Percentiles rank a stretch among this genome's conserved stretches.
Evolutionary conservation across 257 asterid genomes (phyloP).

Genomic region (Lavandula angustifolia): DNA sequence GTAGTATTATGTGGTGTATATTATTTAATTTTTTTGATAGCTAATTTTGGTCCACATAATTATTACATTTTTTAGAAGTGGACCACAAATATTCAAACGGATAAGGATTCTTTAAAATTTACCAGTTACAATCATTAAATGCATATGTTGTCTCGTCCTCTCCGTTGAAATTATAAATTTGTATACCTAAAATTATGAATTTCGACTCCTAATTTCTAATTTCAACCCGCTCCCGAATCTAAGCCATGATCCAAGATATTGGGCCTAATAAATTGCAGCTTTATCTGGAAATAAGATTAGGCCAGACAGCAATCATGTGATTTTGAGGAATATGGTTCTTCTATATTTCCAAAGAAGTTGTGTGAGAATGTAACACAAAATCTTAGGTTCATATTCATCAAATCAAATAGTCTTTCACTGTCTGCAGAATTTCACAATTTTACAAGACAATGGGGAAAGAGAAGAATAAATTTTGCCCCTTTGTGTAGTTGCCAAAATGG

Average conservation of each 20-base stretch:
- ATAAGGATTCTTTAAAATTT: too few relatives aligned
- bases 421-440: slow-evolving; percentile 15
- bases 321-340: slow-evolving; percentile 25
- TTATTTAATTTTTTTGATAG: too few relatives aligned
- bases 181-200: too few relatives aligned
- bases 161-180: too few relatives aligned
- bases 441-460: slow-evolving; percentile 8
- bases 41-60: too few relatives aligned
- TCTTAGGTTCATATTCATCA: slow-evolving; percentile 27
- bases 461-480: slow-evolving; percentile 11
- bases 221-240: too few relatives aligned
- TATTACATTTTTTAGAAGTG: too few relatives aligned
- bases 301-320: slow-evolving; percentile 22
- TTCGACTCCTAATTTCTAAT: too few relatives aligned
- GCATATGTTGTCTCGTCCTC: too few relatives aligned
- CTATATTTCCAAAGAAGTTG: slow-evolving; percentile 33
- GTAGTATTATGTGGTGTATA: too few relatives aligned
- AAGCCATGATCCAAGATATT: slow-evolving; percentile 6
- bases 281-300: neutral
- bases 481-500: slow-evolving; percentile 11
- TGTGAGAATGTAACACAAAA: slow-evolving; percentile 19
- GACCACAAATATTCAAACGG: too few relatives aligned
- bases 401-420: slow-evolving; percentile 18
- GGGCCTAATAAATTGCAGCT: neutral
- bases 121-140: too few relatives aligned